Conservation (phyloP, 768 basidiomycete species). For the Neoboletus subvelutipes region DNA sequence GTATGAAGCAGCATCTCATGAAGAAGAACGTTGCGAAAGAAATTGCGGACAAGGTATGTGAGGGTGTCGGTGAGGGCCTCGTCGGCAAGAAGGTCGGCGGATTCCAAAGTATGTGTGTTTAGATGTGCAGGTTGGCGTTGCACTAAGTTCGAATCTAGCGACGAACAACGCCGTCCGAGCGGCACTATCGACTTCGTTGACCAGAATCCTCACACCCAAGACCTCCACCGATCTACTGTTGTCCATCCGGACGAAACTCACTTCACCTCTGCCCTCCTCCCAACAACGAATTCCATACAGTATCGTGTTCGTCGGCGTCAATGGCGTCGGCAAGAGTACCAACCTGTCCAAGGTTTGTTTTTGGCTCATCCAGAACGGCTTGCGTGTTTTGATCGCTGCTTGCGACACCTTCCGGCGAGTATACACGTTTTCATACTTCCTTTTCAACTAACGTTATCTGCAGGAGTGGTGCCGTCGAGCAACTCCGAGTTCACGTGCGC, state of each 20-base stretch:
- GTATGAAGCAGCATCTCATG: conserved; percentile 98
- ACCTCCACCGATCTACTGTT: conserved; percentile 95
- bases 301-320: conserved; percentile 97
- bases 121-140: background rate
- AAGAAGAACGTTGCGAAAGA: conserved; percentile 97
- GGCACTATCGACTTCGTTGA: conserved; percentile 84
- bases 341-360: conserved; percentile 98
- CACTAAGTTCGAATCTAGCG: conserved; percentile 44
- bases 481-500: conserved; percentile 92
- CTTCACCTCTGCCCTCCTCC: conserved; percentile 68
- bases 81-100: conserved; percentile 90
- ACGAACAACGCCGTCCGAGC: conserved; percentile 80
- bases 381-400: conserved; percentile 93
- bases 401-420: conserved; percentile 93
- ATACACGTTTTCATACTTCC: background rate
- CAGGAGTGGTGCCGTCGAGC: conserved; percentile 96
- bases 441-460: conserved; percentile 2
- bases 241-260: conserved; percentile 87
- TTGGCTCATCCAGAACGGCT: conserved; percentile 95
- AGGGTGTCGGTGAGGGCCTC: conserved; percentile 86
- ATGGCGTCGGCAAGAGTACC: conserved; percentile 98
- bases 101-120: conserved; percentile 67
- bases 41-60: conserved; percentile 92
- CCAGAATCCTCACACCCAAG: conserved; percentile 93
- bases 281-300: conserved; percentile 85